Evolutionary conservation across 1,139 yeast species (phyloP), one percentile per base, ranked within the genome.

Genomic region (Williopsis jadinii): DNA sequence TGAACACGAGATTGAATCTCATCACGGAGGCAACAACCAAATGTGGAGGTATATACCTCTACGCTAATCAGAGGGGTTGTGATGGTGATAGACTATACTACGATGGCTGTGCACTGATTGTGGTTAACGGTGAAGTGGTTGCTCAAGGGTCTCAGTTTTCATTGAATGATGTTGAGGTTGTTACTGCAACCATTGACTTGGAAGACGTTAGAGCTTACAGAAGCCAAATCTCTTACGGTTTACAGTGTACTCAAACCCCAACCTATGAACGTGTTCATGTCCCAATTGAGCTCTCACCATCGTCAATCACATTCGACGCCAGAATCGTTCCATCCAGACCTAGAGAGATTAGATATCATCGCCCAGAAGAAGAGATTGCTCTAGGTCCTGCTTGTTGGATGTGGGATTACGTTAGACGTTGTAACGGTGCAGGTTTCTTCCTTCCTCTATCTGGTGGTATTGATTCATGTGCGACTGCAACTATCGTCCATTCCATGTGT

Each of bases 361-460:
- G 69, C 3, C 96, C 97, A 2, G 95, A 88, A 56, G 97, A 92
- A 61, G 99, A 92, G 62, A 90, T 92, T 48, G 97, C 98, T 0
- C 68, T 85, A 40, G 98, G 98, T 0, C 99, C 98, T 1, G 98
- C 99, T 0, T 92, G 98, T 61, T 92, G 99, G 99, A 64, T 92
- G 49, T 92, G 99, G 99, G 99, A 92, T 61, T 92, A 92, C 58
- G 71, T 92, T 48, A 74, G 99, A 59, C 76, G 98, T 51, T 86
- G 95, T 49, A 77, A 77, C 51, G 84, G 92, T 44, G 88, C 90
- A 0, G 99, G 99, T 0, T 92, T 73, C 60, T 94, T 92, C 63
- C 69, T 92, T 38, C 97, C 99, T 0, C 69, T 92, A 39, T 84
- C 95, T 60, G 99, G 99, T 15, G 99, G 99, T 38, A 90, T 94